Conservation (phyloP, 2,329 filamentous ascomycete species). For the Phyllosticta citrichinensis region DNA sequence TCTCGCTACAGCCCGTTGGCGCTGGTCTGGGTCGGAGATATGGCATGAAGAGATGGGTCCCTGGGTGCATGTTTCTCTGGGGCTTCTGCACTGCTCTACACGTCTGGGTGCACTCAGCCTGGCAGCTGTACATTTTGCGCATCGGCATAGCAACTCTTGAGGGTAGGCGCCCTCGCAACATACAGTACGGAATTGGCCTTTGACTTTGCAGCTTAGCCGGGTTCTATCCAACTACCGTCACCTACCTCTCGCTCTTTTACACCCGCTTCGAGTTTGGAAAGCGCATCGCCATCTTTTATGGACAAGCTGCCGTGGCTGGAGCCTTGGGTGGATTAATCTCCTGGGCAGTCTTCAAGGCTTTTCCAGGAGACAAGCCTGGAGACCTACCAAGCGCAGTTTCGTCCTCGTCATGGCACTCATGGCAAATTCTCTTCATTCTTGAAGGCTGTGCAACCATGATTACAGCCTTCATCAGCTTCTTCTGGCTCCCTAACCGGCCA, state of each 20-base stretch:
- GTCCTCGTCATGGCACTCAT: constrained; percentile 32
- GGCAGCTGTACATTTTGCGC: constrained; percentile 38
- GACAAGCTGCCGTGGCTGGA: constrained; percentile 46
- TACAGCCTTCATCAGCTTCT: constrained; percentile 37
- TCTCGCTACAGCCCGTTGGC: constrained; percentile 47
- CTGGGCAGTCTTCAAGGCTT: constrained; percentile 39
- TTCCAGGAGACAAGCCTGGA: constrained; percentile 16
- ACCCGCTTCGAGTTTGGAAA: constrained; percentile 47
- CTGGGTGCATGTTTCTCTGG: constrained; percentile 47
- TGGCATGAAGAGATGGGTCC: constrained; percentile 47
- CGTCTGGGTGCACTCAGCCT: constrained; percentile 35
- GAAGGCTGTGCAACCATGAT: constrained; percentile 39
- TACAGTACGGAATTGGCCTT: not conserved
- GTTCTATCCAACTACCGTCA: constrained; percentile 49
- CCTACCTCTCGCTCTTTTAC: constrained; percentile 51
- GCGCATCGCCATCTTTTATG: constrained; percentile 46
- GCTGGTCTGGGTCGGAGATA: constrained; percentile 49
- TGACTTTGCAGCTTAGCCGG: constrained; percentile 31
- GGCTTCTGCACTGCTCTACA: constrained; percentile 40
- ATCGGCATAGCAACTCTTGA: constrained; percentile 39
- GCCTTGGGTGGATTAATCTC: constrained; percentile 47
- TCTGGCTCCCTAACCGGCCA: constrained; percentile 41
- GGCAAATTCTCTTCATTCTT: constrained; percentile 42
- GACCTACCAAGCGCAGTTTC: not conserved
- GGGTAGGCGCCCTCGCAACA: constrained; percentile 18